Evolutionary conservation across 305 asterid genomes (phyloP).

Genomic region (Solanum hybrid): DNA sequence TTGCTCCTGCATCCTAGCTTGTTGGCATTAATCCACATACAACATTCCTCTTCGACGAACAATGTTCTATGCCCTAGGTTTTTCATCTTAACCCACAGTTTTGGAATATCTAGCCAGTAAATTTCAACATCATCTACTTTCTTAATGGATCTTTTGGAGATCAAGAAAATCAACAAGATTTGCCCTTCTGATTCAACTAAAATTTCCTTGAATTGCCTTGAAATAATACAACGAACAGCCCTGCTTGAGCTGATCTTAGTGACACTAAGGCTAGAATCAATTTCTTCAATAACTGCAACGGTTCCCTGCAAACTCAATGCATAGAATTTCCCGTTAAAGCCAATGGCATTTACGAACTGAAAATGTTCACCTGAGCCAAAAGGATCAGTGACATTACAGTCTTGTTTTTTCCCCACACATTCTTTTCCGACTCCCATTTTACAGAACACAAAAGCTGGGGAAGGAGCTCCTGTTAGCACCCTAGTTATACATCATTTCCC

Average conservation of each 20-base stretch:
- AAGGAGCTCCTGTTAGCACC: slow-evolving; percentile 8
- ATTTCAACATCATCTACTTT: slow-evolving; percentile 36
- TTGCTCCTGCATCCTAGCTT: slow-evolving; percentile 26
- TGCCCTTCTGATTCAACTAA: slow-evolving; percentile 32
- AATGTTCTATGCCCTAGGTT: slow-evolving; percentile 27
- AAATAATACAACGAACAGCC: slow-evolving; percentile 19
- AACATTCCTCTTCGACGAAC: slow-evolving; percentile 29
- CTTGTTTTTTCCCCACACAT: slow-evolving; percentile 1
- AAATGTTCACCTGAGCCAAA: slow-evolving; percentile 3
- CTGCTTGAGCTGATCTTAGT: slow-evolving; percentile 20
- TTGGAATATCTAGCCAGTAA: slow-evolving; percentile 15
- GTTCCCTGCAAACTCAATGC: slow-evolving; percentile 39
- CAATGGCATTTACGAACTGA: slow-evolving; percentile 1
- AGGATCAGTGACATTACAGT: slow-evolving; percentile 10
- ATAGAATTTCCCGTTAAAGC: slow-evolving; percentile 26
- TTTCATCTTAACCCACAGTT: slow-evolving; percentile 28
- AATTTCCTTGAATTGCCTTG: slow-evolving; percentile 22
- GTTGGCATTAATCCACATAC: slow-evolving; percentile 19
- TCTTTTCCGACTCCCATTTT: background rate
- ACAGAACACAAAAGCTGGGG: slow-evolving; percentile 3
- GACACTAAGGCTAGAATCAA: slow-evolving; percentile 17
- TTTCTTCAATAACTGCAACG: slow-evolving; percentile 26
- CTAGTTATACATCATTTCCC: background rate
- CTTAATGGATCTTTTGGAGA: slow-evolving; percentile 19
- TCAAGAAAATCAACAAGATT: slow-evolving; percentile 25